Evolutionary conservation across 768 basidiomycete genomes (phyloP), one percentile per base, ranked within the genome.

Genomic region (Agrocybe pediades): DNA sequence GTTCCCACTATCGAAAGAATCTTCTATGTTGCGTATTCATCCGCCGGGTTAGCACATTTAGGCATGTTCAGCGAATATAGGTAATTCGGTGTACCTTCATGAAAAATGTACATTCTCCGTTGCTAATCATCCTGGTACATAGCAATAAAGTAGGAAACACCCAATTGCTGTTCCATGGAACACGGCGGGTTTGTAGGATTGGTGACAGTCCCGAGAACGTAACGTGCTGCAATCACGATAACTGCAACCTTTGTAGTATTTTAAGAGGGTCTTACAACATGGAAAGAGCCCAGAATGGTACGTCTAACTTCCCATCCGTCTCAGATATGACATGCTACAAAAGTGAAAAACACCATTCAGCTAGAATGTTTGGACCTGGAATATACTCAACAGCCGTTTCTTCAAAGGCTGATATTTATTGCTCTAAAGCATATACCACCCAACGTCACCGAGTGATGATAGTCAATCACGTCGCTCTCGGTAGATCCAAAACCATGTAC

Each of bases 61-160:
- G 59, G 54, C 6, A 60, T 62, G 25, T 69, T 69, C 33, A 69
- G 68, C 16, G 65, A 69, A 46, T 69, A 69, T 25, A 66, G 65
- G 68, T 67, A 13, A 41, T 29, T 44, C 30, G 29, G 4, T 29
- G 20, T n/a, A n/a, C n/a, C n/a, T 23, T 9, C 30, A n/a, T 17
- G n/a, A n/a, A 0, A 25, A 24, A 8, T 24, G 0, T n/a, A 16
- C 4, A 13, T 17, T 25, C 30, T 25, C 6, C 3, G 30, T 33
- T 7, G 17, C 17, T 50, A 8, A 50, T 36, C 36, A 36, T 19
- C 11, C n/a, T n/a, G 16, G 21, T 43, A 49, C 20, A 62, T 27
- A 56, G 66, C 39, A 69, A 69, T 39, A 61, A 61, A 55, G 68
- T 69, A 2, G 68, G 68, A 17, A 69, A 69, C 45, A 64, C 66